A percentile compares a stretch with the other conserved stretches of the same genome.
These are phyloP conservation scores for Hypocreales sp. DNA, from an alignment of 2,329 filamentous ascomycete species.

Conservation along the genomic window DNA sequence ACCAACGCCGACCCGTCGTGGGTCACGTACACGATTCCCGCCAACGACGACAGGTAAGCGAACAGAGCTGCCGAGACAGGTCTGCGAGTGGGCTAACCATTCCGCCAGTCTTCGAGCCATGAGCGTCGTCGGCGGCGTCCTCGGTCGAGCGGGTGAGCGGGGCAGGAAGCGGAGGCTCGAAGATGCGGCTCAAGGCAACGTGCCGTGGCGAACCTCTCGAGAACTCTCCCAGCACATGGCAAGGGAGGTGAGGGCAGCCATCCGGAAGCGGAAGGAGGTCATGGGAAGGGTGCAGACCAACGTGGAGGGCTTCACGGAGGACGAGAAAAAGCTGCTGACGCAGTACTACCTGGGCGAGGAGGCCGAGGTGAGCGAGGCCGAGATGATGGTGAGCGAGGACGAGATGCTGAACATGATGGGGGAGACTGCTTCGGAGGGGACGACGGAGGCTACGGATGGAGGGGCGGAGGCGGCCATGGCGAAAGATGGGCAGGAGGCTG, in stretches of 20 bases:
- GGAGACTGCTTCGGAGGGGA: too few relatives aligned
- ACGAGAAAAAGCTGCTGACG: slow-evolving; percentile 19
- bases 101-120: slow-evolving; percentile 57
- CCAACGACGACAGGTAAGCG: slow-evolving; percentile 80
- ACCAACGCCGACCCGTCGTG: slow-evolving; percentile 84
- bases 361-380: slow-evolving; percentile 17
- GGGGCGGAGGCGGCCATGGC: slow-evolving; percentile 2
- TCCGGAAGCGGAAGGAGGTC: slow-evolving; percentile 17
- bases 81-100: slow-evolving; percentile 9
- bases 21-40: slow-evolving; percentile 93
- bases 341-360: slow-evolving; percentile 10
- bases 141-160: slow-evolving; percentile 69
- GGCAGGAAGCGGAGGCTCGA: slow-evolving; percentile 54
- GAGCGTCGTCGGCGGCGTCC: slow-evolving; percentile 66
- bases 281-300: slow-evolving; percentile 20
- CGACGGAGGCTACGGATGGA: too few relatives aligned
- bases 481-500: background rate
- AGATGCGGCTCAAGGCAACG: slow-evolving; percentile 42
- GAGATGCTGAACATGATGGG: slow-evolving; percentile 19
- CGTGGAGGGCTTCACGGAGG: slow-evolving; percentile 19
- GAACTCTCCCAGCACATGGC: slow-evolving; percentile 26
- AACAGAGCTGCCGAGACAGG: background rate
- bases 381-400: slow-evolving; percentile 21
- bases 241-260: slow-evolving; percentile 13
- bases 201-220: slow-evolving; percentile 43